Evolutionary conservation across 2,329 filamentous ascomycete genomes (phyloP).

Genomic region (Colletotrichum karsti): DNA sequence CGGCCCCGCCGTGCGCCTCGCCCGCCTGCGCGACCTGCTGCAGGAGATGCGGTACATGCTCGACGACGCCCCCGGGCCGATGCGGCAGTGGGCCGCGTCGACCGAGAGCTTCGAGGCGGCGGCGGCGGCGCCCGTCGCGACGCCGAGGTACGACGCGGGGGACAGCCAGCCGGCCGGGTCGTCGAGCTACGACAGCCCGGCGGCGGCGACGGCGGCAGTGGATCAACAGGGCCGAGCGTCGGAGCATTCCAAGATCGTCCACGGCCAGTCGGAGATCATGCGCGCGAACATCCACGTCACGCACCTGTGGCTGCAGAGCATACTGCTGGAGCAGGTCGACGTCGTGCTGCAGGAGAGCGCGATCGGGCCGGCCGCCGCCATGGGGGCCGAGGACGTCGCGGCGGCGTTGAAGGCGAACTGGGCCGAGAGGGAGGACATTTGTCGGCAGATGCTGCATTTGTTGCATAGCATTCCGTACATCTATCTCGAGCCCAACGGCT

Average conservation of each 20-base stretch:
- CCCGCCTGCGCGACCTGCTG: constrained; percentile 35
- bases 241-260: background rate
- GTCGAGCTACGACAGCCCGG: constrained; percentile 11
- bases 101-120: background rate
- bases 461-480: constrained; percentile 41
- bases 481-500: constrained; percentile 43
- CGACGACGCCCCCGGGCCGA: constrained; percentile 35
- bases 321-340: constrained; percentile 43
- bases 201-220: background rate
- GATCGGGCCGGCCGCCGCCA: background rate
- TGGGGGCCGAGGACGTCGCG: background rate
- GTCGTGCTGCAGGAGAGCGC: constrained; percentile 30
- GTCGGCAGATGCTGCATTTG: constrained; percentile 44
- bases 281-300: constrained; percentile 45
- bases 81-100: constrained; percentile 35
- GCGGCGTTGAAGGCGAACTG: constrained; percentile 34
- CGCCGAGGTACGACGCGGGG: background rate
- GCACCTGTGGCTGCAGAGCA: constrained; percentile 46
- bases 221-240: background rate
- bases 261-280: constrained; percentile 35
- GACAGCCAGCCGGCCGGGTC: background rate
- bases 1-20: constrained; percentile 28
- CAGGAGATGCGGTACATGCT: constrained; percentile 40
- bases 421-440: constrained; percentile 44
- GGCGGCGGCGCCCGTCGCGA: background rate